phyloP scores from a whole-genome alignment of 306 rosid species.

The Trifolium fragiferum region DNA sequence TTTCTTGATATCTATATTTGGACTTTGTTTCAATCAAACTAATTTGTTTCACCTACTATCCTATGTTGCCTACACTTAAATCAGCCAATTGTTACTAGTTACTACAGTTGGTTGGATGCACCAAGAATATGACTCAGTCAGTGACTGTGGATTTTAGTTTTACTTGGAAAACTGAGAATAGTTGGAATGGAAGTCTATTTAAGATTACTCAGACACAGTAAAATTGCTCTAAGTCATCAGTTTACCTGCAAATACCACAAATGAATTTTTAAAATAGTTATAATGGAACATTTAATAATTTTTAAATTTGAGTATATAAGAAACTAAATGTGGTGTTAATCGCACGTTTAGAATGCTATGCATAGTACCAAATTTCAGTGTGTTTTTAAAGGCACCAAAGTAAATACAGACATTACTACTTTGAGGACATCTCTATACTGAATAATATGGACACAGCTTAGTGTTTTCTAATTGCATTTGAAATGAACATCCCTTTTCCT shows the following conservation, averaged over 20 bases:
- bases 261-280: slow-evolving; percentile 9
- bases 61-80: background rate
- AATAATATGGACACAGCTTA: background rate
- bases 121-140: slow-evolving; percentile 2
- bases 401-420: background rate
- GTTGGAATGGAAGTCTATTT: background rate
- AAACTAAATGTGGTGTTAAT: slow-evolving; percentile 3
- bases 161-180: slow-evolving; percentile 21
- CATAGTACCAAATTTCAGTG: slow-evolving; percentile 6
- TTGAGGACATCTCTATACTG: background rate
- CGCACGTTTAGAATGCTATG: slow-evolving; percentile 16
- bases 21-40: slow-evolving; percentile 14
- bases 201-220: background rate
- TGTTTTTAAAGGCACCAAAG: slow-evolving; percentile 21
- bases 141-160: background rate
- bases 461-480: slow-evolving; percentile 17
- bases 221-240: slow-evolving; percentile 16
- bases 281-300: background rate
- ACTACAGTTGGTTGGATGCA: slow-evolving; percentile 12
- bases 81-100: background rate
- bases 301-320: slow-evolving; percentile 1
- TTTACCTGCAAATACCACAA: slow-evolving; percentile 1
- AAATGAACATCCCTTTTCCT: background rate
- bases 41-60: slow-evolving; percentile 5
- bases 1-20: slow-evolving; percentile 16